Base-by-base conservation (phyloP, 495 filamentous ascomycete genomes). In the Aspergillus panamensis region DNA sequence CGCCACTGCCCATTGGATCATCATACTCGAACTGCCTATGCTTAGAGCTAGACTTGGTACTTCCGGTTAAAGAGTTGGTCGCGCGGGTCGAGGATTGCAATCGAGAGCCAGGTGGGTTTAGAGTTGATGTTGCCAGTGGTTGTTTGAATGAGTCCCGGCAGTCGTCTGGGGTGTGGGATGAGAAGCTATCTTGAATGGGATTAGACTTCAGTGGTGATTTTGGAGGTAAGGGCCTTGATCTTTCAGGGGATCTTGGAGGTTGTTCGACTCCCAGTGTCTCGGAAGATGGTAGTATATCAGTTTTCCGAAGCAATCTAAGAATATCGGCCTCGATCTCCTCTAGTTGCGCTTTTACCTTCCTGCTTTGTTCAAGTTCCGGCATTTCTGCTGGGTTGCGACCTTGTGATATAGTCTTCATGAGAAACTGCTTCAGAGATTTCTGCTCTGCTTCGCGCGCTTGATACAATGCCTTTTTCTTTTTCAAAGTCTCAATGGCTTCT, bases 301-400 rank as follows among this genome's bases (percentile, higher is more conserved):
- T 61, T 37, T 59, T 60, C 14, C 55, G 52, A 39, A 78, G 62
- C 32, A 75, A 63, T 25, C 66, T 37, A 44, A 60, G 54, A 30
- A 79, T 74, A 30, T 67, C 63, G 13, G 48, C 21, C 53, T 74
- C 68, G 30, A 73, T 65, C 33, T 67, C 37, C 19, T 74, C 69
- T 37, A 77, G 48, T 48, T 75, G 72, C 43, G 69, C 53, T 25
- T 69, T 66, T 12, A 70, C 64, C 44, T 67, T 62, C 58, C 67
- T 70, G 42, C 69, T 75, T 61, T 70, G 61, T 53, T 71, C 59
- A 21, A 76, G 61, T 47, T 77, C 73, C 17, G 73, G 66, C 62
- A 74, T 63, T 5, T 58, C 62, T 3, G 65, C 64, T 48, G 73
- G 70, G 43, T 72, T 68, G 8, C 66, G 53, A 40, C 74, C 74